These are phyloP conservation scores for Cyclocybe cylindracea DNA, from an alignment of 768 basidiomycete genomes.

Conservation along the genomic window DNA sequence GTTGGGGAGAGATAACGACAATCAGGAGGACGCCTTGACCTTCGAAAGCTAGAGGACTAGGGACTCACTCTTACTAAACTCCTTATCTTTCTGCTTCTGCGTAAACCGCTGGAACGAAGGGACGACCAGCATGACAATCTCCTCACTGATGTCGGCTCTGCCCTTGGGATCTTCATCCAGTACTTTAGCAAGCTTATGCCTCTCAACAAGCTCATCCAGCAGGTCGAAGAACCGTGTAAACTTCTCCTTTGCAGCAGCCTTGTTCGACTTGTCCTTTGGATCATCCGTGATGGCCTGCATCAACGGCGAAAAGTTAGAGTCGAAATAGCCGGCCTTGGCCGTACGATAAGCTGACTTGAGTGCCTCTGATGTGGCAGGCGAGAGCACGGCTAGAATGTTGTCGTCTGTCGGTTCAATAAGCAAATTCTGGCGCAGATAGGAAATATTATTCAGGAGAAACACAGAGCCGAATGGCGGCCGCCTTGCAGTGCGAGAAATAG, in stretches of 20 bases:
- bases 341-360: conserved; percentile 75
- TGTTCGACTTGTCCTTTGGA: conserved; percentile 57
- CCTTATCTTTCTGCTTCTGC: conserved; percentile 76
- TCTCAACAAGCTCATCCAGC: conserved; percentile 76
- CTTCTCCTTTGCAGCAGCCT: conserved; percentile 75
- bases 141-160: conserved; percentile 62
- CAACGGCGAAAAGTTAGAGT: conserved; percentile 77
- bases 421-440: conserved; percentile 65
- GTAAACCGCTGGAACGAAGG: conserved; percentile 74
- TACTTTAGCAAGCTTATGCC: conserved; percentile 69
- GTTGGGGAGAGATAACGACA: neutral
- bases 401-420: conserved; percentile 52
- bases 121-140: conserved; percentile 75
- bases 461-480: conserved; percentile 72
- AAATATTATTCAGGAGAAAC: conserved; percentile 79
- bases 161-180: conserved; percentile 70
- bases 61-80: conserved; percentile 79
- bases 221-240: conserved; percentile 81
- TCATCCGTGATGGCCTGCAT: conserved; percentile 69
- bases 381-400: conserved; percentile 50
- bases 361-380: conserved; percentile 59
- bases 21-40: conserved; percentile 3
- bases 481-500: conserved; percentile 58
- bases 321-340: conserved; percentile 83
- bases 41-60: neutral